phyloP scores from a whole-genome alignment of 306 rosid species.

The Mimosa bimucronata region DNA sequence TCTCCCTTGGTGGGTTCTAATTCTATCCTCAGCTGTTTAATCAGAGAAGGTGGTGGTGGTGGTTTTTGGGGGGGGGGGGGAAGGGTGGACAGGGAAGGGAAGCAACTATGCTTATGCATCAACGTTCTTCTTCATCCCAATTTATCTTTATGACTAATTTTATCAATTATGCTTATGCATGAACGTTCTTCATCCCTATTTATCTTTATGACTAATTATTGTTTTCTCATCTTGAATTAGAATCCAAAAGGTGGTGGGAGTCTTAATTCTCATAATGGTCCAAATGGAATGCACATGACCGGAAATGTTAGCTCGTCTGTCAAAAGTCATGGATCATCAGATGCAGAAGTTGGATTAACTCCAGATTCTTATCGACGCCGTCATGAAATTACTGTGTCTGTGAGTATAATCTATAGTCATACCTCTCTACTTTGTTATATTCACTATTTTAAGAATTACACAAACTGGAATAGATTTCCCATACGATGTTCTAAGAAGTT shows the following conservation, averaged over 20 bases:
- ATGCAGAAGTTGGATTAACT: slow-evolving; percentile 71
- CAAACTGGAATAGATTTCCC: slow-evolving; percentile 3
- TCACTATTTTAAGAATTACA: background rate
- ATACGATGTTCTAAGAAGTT: slow-evolving; percentile 10
- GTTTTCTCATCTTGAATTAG: slow-evolving; percentile 49
- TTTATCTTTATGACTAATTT: slow-evolving; percentile 21
- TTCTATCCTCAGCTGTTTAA: slow-evolving; percentile 5
- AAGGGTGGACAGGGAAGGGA: background rate
- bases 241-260: slow-evolving; percentile 56
- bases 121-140: background rate
- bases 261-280: slow-evolving; percentile 45
- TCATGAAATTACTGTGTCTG: slow-evolving; percentile 85
- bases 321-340: slow-evolving; percentile 57
- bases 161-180: background rate
- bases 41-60: background rate
- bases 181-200: background rate
- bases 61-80: no score
- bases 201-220: slow-evolving; percentile 15
- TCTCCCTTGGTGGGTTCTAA: slow-evolving; percentile 22
- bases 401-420: slow-evolving; percentile 49
- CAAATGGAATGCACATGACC: slow-evolving; percentile 53
- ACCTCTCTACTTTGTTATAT: background rate
- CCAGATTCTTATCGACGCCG: slow-evolving; percentile 77
- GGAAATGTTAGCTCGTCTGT: slow-evolving; percentile 56
- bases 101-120: background rate